Conservation (phyloP, 495 filamentous ascomycete species). For the Hypoxylon trugodes region DNA sequence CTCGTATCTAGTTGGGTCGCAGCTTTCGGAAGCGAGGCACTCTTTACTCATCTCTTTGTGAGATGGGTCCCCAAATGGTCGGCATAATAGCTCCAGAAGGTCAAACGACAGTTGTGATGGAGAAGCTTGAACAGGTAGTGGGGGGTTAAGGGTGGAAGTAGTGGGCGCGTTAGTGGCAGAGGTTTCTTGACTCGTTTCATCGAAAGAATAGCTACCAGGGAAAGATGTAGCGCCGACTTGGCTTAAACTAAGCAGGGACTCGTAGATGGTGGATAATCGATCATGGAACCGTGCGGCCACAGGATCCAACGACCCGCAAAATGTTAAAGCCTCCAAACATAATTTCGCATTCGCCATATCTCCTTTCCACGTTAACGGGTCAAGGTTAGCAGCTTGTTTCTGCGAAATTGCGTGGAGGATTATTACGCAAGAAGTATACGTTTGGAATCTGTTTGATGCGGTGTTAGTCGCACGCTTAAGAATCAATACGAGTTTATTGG, state of each 20-base stretch:
- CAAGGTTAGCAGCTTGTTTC: neutral
- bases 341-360: neutral
- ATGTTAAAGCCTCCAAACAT: neutral
- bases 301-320: neutral
- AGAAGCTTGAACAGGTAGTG: neutral
- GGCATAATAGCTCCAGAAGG: slow-evolving; percentile 4
- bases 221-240: too few species aligned
- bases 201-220: too few species aligned
- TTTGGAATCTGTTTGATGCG: neutral
- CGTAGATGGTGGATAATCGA: neutral
- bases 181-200: neutral
- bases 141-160: neutral
- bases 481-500: neutral
- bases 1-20: slow-evolving; percentile 3
- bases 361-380: neutral
- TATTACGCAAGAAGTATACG: neutral
- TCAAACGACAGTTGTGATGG: neutral
- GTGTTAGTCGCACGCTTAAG: too few species aligned
- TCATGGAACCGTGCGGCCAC: neutral
- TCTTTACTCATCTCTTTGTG: neutral
- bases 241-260: too few species aligned
- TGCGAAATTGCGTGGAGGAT: neutral
- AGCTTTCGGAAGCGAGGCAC: neutral
- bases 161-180: neutral
- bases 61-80: slow-evolving; percentile 6